Evolutionary conservation across 768 basidiomycete genomes (phyloP).

Genomic region (Hebeloma cylindrosporum): DNA sequence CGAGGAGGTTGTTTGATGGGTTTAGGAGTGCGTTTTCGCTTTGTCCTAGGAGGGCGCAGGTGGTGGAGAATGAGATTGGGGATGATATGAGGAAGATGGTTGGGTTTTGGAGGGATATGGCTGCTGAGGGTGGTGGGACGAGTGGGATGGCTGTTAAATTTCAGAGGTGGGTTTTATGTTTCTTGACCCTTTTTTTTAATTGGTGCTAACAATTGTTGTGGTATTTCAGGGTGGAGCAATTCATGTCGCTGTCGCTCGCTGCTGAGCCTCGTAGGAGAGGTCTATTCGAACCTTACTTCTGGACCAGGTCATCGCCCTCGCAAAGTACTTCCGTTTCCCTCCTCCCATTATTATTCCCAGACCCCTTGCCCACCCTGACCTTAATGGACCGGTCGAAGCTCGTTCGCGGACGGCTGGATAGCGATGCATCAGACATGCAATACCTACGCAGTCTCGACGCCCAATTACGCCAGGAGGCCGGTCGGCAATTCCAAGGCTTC

Average conservation of each 20-base stretch:
- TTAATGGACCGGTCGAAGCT: constrained; percentile 69
- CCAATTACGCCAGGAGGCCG: constrained; percentile 40
- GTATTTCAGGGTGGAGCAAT: constrained; percentile 63
- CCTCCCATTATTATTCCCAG: constrained; percentile 77
- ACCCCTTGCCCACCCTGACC: constrained; percentile 64
- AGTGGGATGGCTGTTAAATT: constrained; percentile 55
- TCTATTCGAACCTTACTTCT: constrained; percentile 76
- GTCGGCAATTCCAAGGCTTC: constrained; percentile 31
- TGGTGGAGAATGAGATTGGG: constrained; percentile 38
- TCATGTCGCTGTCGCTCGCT: constrained; percentile 74
- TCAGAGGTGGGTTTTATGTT: constrained; percentile 48
- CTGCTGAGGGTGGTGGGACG: constrained; percentile 37
- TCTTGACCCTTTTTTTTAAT: not conserved
- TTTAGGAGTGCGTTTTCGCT: constrained; percentile 51
- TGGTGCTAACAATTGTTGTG: constrained; percentile 6
- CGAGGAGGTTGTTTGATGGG: constrained; percentile 49
- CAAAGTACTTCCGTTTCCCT: constrained; percentile 52
- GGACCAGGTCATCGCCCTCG: constrained; percentile 48
- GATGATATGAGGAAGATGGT: constrained; percentile 53
- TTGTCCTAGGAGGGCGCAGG: constrained; percentile 43
- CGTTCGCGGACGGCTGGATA: constrained; percentile 68
- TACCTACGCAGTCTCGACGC: constrained; percentile 53
- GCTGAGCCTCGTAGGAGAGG: constrained; percentile 75
- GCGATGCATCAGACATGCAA: constrained; percentile 62
- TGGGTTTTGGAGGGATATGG: constrained; percentile 56